A percentile compares a stretch with the other conserved stretches of the same genome.
Conservation (phyloP, 352 stramenopile species). For the Phytophthora pisi region DNA sequence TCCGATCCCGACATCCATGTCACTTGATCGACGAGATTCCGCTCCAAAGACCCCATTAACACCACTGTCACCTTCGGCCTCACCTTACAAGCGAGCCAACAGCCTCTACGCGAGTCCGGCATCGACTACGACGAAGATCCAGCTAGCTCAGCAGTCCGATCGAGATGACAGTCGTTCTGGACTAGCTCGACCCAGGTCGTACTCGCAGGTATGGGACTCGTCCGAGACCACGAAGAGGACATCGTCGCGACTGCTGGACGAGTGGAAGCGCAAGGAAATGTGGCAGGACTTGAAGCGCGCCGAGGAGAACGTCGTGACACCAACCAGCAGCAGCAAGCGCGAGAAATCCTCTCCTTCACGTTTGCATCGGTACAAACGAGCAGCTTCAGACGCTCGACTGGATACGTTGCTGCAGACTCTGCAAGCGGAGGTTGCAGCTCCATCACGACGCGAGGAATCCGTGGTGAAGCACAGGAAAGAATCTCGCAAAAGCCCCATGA, state of each 20-base stretch:
- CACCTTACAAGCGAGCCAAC: slow-evolving; percentile 50
- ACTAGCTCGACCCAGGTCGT: slow-evolving; percentile 32
- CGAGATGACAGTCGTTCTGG: slow-evolving; percentile 12
- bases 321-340: slow-evolving; percentile 13
- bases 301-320: slow-evolving; percentile 52
- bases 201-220: slow-evolving; percentile 55
- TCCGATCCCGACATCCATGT: slow-evolving; percentile 28
- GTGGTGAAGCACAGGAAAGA: slow-evolving; percentile 27
- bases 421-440: slow-evolving; percentile 26
- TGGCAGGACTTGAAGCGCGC: slow-evolving; percentile 76
- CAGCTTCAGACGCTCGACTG: slow-evolving; percentile 32
- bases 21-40: slow-evolving; percentile 20
- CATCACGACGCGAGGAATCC: slow-evolving; percentile 10
- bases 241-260: slow-evolving; percentile 63
- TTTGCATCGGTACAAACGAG: slow-evolving; percentile 24
- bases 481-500: slow-evolving; percentile 15
- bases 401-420: slow-evolving; percentile 41
- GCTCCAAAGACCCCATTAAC: slow-evolving; percentile 9
- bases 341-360: slow-evolving; percentile 21
- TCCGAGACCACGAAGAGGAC: slow-evolving; percentile 34
- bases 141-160: slow-evolving; percentile 21
- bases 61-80: slow-evolving; percentile 32
- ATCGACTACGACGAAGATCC: slow-evolving; percentile 17
- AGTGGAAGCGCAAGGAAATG: slow-evolving; percentile 77
- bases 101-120: slow-evolving; percentile 37